Evolutionary conservation across 2,329 filamentous ascomycete species (phyloP), one percentile per base, ranked within the genome.

Genomic region (Gaeumannomyces tritici): DNA sequence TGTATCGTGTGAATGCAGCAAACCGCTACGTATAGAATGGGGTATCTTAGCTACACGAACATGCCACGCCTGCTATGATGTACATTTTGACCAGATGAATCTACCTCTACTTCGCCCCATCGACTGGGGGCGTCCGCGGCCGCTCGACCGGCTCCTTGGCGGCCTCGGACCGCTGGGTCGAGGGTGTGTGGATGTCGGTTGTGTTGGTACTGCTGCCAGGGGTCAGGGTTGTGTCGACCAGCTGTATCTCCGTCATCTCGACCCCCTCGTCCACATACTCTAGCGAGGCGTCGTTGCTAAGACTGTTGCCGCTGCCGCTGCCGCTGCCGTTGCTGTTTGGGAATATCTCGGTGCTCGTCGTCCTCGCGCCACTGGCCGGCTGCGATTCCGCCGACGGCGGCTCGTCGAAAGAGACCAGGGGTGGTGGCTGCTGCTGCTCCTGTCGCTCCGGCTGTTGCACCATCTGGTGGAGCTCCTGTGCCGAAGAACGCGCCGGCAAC

Each of bases 201-300:
- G 56, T 58, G 56, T 28, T 58, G 15, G 56, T n/a, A 15, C 27
- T 21, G 28, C 56, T 58, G 56, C 56, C 35, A 33, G 56, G 56
- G 13, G 56, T 58, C 56, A 21, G 26, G 27, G 33, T 33, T 12
- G 24, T 15, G 11, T 27, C 33, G 9, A 61, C 54, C 54, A 61
- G 55, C 7, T 33, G 26, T 24, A 61, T 56, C 31, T 61, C 60
- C 33, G 55, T 57, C 60, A 61, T 61, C 55, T 61, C 60, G 33
- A 51, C 21, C n/a, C 24, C 29, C 7, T 54, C 28, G 11, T 27
- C 55, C 27, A 57, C 28, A 11, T 13, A 21, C 51, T 18, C 28
- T 9, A 55, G 42, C 27, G 42, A 28, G 27, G 12, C n/a, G 18
- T n/a, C 31, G 21, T 61, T 28, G 47, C 15, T n/a, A n/a, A n/a